These are phyloP conservation scores for Macaranga tanarius DNA, from an alignment of 441 rosid genomes.

Conservation along the genomic window DNA sequence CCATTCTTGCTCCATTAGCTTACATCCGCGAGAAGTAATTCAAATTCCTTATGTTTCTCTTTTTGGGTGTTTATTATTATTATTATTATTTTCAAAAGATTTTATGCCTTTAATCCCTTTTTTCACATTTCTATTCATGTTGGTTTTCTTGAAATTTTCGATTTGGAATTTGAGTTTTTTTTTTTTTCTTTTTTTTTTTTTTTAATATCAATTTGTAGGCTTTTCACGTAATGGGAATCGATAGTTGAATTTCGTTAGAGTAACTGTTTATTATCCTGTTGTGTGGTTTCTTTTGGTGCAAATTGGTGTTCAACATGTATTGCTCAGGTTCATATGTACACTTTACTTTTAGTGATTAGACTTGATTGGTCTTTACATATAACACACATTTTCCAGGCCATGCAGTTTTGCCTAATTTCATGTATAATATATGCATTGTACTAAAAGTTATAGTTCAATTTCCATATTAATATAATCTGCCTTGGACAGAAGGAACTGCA, in stretches of 20 bases:
- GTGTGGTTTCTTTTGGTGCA: not conserved
- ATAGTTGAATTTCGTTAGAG: not conserved
- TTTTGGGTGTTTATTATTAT: not conserved
- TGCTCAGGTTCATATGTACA: not conserved
- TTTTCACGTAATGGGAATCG: not conserved
- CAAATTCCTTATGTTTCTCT: not conserved
- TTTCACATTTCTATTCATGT: too few species aligned
- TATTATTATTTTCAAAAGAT: not conserved
- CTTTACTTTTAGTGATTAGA: not conserved
- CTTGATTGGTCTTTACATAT: not conserved
- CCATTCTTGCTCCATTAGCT: conserved; percentile 85
- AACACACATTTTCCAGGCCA: not conserved
- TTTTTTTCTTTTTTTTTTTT: too few species aligned
- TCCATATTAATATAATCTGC: not conserved
- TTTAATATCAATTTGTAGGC: not conserved
- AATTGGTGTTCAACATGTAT: not conserved
- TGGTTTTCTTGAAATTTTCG: not conserved
- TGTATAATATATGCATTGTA: not conserved
- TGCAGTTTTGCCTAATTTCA: not conserved
- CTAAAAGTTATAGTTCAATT: not conserved
- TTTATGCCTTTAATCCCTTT: not conserved
- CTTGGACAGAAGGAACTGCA: not conserved
- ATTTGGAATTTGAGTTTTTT: not conserved
- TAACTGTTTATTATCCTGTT: not conserved
- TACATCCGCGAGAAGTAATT: conserved; percentile 75